phyloP scores from a whole-genome alignment of 2,329 filamentous ascomycete species.

The Apiospora pterosperma region DNA sequence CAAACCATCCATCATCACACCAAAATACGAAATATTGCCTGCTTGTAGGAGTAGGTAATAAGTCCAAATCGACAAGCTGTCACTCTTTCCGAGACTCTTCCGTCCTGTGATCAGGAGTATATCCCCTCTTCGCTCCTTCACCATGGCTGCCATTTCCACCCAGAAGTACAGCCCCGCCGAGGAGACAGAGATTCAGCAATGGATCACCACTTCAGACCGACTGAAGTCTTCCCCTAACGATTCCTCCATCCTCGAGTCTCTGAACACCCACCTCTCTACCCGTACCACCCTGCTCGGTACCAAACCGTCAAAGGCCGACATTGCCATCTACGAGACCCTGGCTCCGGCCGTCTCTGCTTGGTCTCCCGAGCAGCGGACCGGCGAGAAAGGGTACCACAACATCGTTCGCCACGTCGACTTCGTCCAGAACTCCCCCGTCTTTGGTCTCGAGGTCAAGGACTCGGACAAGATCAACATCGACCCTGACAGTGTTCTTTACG shows the following conservation, averaged over 20 bases:
- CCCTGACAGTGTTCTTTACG: slow-evolving; percentile 75
- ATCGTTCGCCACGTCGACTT: slow-evolving; percentile 92
- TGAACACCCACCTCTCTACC: slow-evolving; percentile 84
- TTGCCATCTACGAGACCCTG: slow-evolving; percentile 77
- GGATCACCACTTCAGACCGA: slow-evolving; percentile 74
- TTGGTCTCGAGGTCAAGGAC: slow-evolving; percentile 65
- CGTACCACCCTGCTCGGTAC: slow-evolving; percentile 85
- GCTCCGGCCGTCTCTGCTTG: slow-evolving; percentile 75
- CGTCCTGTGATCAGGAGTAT: slow-evolving; percentile 34
- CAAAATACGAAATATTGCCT: neutral
- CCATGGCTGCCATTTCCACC: slow-evolving; percentile 64
- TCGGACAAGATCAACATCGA: slow-evolving; percentile 77
- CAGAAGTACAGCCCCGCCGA: slow-evolving; percentile 74
- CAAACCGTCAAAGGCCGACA: slow-evolving; percentile 85
- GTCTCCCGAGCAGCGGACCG: slow-evolving; percentile 82
- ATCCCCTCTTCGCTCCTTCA: slow-evolving; percentile 38
- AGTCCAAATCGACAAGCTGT: slow-evolving; percentile 19
- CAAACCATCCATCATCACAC: neutral
- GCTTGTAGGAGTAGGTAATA: slow-evolving; percentile 5
- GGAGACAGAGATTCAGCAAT: slow-evolving; percentile 84
- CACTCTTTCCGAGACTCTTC: slow-evolving; percentile 33
- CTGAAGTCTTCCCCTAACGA: slow-evolving; percentile 61
- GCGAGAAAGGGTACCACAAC: slow-evolving; percentile 84
- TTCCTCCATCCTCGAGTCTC: slow-evolving; percentile 66
- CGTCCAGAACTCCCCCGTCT: slow-evolving; percentile 83